Conservation (phyloP, 805 yeast species). For the Lachancea waltii region DNA sequence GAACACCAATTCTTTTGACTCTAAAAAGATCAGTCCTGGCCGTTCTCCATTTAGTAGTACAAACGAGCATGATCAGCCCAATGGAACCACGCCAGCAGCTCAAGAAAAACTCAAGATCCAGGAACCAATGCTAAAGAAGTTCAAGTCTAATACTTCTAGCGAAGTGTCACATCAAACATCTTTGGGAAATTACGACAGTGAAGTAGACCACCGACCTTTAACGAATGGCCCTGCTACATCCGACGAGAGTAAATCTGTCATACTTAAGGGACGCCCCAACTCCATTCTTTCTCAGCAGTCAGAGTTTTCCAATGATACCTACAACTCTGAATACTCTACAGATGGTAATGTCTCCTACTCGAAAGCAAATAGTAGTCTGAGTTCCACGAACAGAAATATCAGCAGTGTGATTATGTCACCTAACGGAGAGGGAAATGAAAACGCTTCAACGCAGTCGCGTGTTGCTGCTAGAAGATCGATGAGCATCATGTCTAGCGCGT, state of each 20-base stretch:
- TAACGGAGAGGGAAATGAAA: slow-evolving; percentile 1
- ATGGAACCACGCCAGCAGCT: background rate
- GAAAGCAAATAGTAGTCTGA: slow-evolving; percentile 19
- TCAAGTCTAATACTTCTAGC: slow-evolving; percentile 24
- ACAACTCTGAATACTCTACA: slow-evolving; percentile 47
- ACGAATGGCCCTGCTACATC: background rate
- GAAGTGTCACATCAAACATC: slow-evolving; percentile 31
- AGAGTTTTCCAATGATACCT: slow-evolving; percentile 40
- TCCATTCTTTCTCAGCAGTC: slow-evolving; percentile 49
- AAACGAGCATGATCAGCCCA: background rate
- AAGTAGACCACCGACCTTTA: slow-evolving; percentile 8
- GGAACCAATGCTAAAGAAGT: slow-evolving; percentile 19
- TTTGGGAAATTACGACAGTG: slow-evolving; percentile 23
- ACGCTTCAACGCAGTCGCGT: slow-evolving; percentile 2
- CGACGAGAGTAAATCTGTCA: slow-evolving; percentile 11
- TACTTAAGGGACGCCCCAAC: slow-evolving; percentile 37
- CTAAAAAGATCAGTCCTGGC: slow-evolving; percentile 6
- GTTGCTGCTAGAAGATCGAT: slow-evolving; percentile 27
- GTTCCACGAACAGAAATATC: slow-evolving; percentile 16
- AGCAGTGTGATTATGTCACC: slow-evolving; percentile 4
- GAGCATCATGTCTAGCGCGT: slow-evolving; percentile 35
- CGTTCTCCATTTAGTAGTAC: slow-evolving; percentile 3
- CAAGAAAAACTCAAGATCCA: background rate
- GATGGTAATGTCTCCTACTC: slow-evolving; percentile 24
- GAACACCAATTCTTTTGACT: slow-evolving; percentile 9